Evolutionary conservation across 495 filamentous ascomycete genomes (phyloP).

Genomic region (Glonium stellatum): DNA sequence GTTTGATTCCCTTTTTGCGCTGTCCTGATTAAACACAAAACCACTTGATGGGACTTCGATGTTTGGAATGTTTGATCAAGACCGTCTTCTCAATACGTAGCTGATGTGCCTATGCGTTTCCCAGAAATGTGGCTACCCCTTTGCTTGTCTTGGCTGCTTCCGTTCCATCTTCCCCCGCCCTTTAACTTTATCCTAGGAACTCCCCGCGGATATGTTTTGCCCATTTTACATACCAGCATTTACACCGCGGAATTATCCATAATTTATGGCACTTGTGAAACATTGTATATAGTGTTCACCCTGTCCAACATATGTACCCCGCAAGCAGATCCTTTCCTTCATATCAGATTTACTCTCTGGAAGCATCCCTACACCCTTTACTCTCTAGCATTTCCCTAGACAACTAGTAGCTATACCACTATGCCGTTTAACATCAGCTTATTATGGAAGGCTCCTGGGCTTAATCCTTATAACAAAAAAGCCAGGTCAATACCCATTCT

Average conservation of each 20-base stretch:
- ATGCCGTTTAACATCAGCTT: conserved; percentile 25
- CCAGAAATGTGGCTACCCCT: neutral
- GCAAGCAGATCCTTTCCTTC: neutral
- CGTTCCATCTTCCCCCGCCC: neutral
- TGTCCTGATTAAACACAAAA: too few species aligned
- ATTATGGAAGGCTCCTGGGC: conserved; percentile 33
- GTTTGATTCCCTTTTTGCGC: too few species aligned
- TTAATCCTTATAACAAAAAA: conserved; percentile 40
- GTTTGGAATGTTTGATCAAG: neutral
- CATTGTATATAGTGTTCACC: neutral
- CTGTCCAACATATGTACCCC: neutral
- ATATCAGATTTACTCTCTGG: neutral
- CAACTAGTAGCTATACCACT: neutral
- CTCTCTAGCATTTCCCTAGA: neutral
- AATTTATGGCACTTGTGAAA: neutral
- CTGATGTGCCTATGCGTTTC: neutral
- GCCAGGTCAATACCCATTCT: conserved; percentile 27
- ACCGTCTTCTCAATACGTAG: neutral
- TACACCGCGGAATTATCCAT: neutral
- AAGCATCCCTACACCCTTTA: neutral
- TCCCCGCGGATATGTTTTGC: neutral
- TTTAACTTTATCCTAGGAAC: neutral
- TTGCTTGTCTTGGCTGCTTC: neutral
- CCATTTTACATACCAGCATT: neutral
- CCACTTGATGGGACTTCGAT: neutral